Percentiles rank a stretch among this genome's conserved stretches.
These are phyloP conservation scores for Phytopythium oedochilum DNA, from an alignment of 352 stramenopile species.

Conservation along the genomic window DNA sequence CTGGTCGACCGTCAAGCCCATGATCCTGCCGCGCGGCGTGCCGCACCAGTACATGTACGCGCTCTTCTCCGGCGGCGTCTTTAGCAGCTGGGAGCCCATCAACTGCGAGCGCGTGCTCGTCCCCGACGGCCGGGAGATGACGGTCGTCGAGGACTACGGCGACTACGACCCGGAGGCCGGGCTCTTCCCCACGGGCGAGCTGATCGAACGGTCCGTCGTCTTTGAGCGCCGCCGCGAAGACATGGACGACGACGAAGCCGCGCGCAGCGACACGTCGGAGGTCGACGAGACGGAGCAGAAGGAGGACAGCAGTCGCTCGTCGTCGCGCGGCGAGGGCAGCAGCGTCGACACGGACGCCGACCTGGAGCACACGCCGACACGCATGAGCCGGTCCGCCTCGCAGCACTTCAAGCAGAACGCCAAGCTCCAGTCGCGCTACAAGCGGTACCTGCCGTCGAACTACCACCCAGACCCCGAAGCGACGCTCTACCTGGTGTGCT, in stretches of 20 bases:
- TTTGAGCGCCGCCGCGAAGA: constrained; percentile 42
- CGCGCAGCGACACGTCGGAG: constrained; percentile 4
- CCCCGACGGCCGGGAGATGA: constrained; percentile 76
- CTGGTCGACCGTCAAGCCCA: constrained; percentile 92
- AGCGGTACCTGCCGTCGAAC: constrained; percentile 69
- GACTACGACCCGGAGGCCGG: constrained; percentile 58
- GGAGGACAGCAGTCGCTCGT: constrained; percentile 5
- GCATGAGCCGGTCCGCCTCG: constrained; percentile 24
- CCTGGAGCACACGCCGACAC: neutral
- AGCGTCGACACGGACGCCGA: constrained; percentile 8
- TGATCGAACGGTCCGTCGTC: constrained; percentile 54
- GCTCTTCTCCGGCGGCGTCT: constrained; percentile 80
- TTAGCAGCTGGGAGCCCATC: constrained; percentile 83
- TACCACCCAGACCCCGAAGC: constrained; percentile 51
- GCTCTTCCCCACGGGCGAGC: constrained; percentile 53
- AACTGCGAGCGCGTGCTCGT: constrained; percentile 65
- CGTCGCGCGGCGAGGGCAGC: constrained; percentile 1
- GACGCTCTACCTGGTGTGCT: constrained; percentile 91
- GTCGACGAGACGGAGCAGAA: constrained; percentile 12
- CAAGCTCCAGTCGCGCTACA: constrained; percentile 81
- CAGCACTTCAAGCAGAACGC: constrained; percentile 52
- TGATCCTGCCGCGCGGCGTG: constrained; percentile 87
- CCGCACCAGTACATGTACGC: constrained; percentile 90
- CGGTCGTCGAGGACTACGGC: constrained; percentile 72
- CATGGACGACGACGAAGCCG: constrained; percentile 5